These are phyloP conservation scores for Fusarium annulatum DNA, from an alignment of 2,329 filamentous ascomycete genomes.

Conservation along the genomic window DNA sequence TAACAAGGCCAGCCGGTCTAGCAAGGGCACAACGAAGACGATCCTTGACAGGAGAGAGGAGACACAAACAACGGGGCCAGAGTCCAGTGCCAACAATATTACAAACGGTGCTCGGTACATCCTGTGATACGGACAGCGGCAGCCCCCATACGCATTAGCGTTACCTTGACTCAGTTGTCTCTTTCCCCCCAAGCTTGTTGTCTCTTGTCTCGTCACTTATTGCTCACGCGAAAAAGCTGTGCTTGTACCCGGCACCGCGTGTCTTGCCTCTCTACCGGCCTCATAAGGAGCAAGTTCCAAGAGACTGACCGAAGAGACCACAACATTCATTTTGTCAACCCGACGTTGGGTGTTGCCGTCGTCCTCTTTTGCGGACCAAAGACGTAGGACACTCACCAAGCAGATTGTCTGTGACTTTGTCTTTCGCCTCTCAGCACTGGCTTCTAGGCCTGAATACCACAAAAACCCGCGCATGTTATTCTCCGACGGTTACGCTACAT, in stretches of 20 bases:
- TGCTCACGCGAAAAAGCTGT: constrained; percentile 38
- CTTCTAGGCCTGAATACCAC: constrained; percentile 33
- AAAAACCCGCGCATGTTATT: constrained; percentile 32
- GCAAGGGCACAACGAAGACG: constrained; percentile 12
- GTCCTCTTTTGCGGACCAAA: constrained; percentile 25
- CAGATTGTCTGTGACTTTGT: constrained; percentile 13
- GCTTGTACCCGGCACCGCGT: constrained; percentile 41
- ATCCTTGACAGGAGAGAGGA: constrained; percentile 19
- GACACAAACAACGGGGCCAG: constrained; percentile 4
- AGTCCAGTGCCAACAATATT: constrained; percentile 38
- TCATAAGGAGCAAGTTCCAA: constrained; percentile 47
- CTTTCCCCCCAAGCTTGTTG: constrained; percentile 44
- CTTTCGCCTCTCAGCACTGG: constrained; percentile 22
- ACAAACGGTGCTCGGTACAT: constrained; percentile 43
- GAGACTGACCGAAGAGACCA: constrained; percentile 30
- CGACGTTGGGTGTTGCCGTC: constrained; percentile 28
- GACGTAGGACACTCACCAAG: constrained; percentile 34
- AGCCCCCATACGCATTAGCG: constrained; percentile 37
- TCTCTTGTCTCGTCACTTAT: constrained; percentile 42
- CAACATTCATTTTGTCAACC: constrained; percentile 33
- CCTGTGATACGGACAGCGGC: constrained; percentile 22
- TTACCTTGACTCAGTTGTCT: constrained; percentile 42
- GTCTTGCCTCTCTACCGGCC: constrained; percentile 45
- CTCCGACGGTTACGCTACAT: constrained; percentile 36
- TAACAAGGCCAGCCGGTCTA: background rate